These are phyloP conservation scores for Geotrichum klebahnii DNA, from an alignment of 1,139 yeast genomes.

Conservation along the genomic window DNA sequence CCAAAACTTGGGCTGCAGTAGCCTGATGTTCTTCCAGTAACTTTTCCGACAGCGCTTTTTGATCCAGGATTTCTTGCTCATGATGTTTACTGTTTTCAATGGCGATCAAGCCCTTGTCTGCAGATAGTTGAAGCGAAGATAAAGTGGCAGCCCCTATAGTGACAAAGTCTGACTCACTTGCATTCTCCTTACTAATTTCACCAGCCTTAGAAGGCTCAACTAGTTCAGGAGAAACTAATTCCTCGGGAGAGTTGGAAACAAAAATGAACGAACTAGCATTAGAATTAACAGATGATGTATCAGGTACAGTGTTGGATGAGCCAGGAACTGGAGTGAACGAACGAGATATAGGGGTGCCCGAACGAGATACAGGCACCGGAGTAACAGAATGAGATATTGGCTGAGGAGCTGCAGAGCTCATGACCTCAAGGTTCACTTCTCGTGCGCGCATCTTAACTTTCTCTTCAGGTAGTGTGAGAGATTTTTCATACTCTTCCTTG, in stretches of 20 bases:
- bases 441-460: constrained; percentile 12
- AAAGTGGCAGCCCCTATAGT: constrained; percentile 12
- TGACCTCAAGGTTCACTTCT: constrained; percentile 23
- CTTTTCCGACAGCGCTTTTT: constrained; percentile 11
- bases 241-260: no score
- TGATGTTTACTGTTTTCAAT: background rate
- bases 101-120: background rate
- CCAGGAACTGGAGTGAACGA: constrained; percentile 4
- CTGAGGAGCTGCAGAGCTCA: background rate
- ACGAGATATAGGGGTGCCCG: constrained; percentile 4
- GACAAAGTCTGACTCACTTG: constrained; percentile 14
- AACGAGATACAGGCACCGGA: background rate
- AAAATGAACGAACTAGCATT: background rate
- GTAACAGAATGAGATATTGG: constrained; percentile 2
- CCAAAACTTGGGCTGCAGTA: constrained; percentile 5
- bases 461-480: constrained; percentile 25
- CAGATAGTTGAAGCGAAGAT: background rate
- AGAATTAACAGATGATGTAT: constrained; percentile 5
- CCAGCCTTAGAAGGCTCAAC: background rate
- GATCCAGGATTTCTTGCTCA: background rate
- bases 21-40: constrained; percentile 9
- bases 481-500: constrained; percentile 31
- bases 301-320: background rate
- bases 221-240: no score
- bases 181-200: constrained; percentile 4